Conservation (phyloP, 495 filamentous ascomycete species). For the Lasiosphaeriaceae sp. region DNA sequence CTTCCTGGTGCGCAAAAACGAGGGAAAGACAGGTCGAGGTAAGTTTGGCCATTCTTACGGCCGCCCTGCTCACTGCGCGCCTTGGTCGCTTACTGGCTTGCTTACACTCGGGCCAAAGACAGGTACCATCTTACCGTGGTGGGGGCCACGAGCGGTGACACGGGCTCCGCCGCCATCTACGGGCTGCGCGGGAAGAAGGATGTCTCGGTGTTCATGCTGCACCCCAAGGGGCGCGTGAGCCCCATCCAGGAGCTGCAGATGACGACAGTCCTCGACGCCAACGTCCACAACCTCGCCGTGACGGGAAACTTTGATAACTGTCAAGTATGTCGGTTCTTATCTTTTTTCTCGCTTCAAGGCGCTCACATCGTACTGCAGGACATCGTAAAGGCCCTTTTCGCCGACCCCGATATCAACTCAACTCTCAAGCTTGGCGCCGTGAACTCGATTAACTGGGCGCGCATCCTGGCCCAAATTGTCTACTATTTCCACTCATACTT, state of each 20-base stretch:
- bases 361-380: conserved; percentile 46
- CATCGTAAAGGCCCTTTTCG: conserved; percentile 89
- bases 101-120: conserved; percentile 31
- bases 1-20: conserved; percentile 79
- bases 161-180: conserved; percentile 92
- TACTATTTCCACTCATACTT: conserved; percentile 95
- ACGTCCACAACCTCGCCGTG: conserved; percentile 85
- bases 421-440: conserved; percentile 76
- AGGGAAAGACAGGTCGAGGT: conserved; percentile 59
- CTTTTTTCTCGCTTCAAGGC: too few species aligned
- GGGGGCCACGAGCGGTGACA: conserved; percentile 91
- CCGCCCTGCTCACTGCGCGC: too few species aligned
- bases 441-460: conserved; percentile 86
- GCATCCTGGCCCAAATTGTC: conserved; percentile 89
- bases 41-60: background rate
- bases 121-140: conserved; percentile 86
- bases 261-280: conserved; percentile 82
- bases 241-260: conserved; percentile 93
- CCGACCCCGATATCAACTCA: conserved; percentile 68
- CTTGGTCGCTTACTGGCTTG: background rate
- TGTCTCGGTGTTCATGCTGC: conserved; percentile 84
- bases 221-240: conserved; percentile 77
- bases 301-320: conserved; percentile 93
- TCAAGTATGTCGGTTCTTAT: conserved; percentile 48
- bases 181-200: conserved; percentile 97